Evolutionary conservation across 1,139 yeast species (phyloP), one percentile per base, ranked within the genome.

Genomic region (Eremothecium coryli): DNA sequence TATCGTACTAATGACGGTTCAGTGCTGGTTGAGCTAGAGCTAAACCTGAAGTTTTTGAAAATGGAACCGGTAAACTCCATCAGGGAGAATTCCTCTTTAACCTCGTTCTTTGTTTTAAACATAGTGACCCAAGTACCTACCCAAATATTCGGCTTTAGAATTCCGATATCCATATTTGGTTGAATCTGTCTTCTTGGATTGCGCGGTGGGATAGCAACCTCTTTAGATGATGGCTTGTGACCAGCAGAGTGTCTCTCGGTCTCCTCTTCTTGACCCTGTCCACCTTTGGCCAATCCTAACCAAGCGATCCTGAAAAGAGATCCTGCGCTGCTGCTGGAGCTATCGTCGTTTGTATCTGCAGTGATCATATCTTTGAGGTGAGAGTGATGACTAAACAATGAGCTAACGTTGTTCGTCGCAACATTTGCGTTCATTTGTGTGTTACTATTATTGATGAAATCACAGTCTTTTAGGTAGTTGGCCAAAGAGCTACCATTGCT

Each of bases 101-200:
- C 51, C 14, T 46, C 47, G 20, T 40, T 64, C 41, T 69, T 73
- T 12, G 81, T 62, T 29, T 64, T 66, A 61, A 86, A 85, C 23
- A 85, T 62, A 42, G 58, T 69, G 28, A 85, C 65, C 12, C 63
- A 51, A 0, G 94, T 79, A 2, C 73, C 73, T 11, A 66, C 63
- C 93, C 94, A 88, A 17, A 70, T 64, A 38, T 73, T 56, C 2
- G 58, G 43, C 24, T 52, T 49, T 13, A 48, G 27, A 10, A 54
- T 12, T 5, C 49, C 52, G 5, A 41, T 29, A 31, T 50, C 51
- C 1, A 48, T 24, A 2, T 36, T 26, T 31, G 48, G 48, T 5
- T 36, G 33, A 6, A 39, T 37, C 8, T 41, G 35, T n/a, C n/a
- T n/a, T n/a, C n/a, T n/a, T n/a, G n/a, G n/a, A 18, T 39, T 35